phyloP scores from a whole-genome alignment of 1,284 basidiomycete species.

The Irpex sp. region DNA sequence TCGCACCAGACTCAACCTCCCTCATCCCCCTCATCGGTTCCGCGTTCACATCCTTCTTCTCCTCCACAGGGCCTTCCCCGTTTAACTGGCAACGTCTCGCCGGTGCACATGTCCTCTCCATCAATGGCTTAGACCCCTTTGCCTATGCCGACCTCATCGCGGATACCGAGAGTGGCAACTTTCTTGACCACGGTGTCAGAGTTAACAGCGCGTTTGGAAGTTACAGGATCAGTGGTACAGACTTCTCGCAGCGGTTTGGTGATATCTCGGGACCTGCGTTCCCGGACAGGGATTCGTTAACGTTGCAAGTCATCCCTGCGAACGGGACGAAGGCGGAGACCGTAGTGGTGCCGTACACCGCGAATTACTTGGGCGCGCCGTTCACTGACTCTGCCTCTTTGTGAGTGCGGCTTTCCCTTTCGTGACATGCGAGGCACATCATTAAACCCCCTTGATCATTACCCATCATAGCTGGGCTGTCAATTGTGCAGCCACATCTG shows the following conservation, averaged over 20 bases:
- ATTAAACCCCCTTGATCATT: neutral
- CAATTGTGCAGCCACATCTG: constrained; percentile 53
- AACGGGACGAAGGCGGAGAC: constrained; percentile 46
- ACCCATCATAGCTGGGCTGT: constrained; percentile 45
- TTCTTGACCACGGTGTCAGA: constrained; percentile 58
- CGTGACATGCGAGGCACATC: too few relatives aligned
- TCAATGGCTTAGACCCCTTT: constrained; percentile 52
- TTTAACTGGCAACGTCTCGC: constrained; percentile 60
- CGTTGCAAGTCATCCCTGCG: constrained; percentile 38
- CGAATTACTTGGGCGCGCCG: constrained; percentile 40
- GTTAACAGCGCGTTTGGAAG: constrained; percentile 63
- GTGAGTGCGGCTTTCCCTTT: constrained; percentile 31
- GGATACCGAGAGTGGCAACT: constrained; percentile 56
- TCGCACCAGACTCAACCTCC: constrained; percentile 53
- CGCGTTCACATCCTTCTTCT: constrained; percentile 46
- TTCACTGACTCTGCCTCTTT: constrained; percentile 53
- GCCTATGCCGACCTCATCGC: constrained; percentile 56
- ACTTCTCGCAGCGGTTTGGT: constrained; percentile 55
- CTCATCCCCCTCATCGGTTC: constrained; percentile 44
- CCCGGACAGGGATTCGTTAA: constrained; percentile 43
- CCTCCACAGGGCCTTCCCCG: constrained; percentile 29
- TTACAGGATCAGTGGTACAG: constrained; percentile 46
- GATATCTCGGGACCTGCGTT: constrained; percentile 55
- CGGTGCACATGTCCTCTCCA: constrained; percentile 52
- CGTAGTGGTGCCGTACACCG: constrained; percentile 50